Evolutionary conservation across 2,329 filamentous ascomycete species (phyloP).

Genomic region (Penicillium hesseltinei): DNA sequence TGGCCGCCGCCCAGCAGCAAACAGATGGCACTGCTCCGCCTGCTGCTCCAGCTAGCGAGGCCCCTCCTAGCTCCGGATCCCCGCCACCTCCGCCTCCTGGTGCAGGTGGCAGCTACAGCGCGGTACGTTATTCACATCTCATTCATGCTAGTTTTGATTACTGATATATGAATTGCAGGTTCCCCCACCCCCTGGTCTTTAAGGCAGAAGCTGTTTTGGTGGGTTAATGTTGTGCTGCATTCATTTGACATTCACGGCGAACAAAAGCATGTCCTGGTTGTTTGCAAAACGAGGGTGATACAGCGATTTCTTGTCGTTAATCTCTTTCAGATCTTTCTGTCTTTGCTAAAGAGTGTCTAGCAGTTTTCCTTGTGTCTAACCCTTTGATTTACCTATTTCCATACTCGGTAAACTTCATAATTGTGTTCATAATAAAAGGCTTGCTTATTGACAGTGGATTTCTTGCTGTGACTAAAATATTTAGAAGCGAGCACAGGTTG

Average conservation of each 20-base stretch:
- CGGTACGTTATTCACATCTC: conserved; percentile 51
- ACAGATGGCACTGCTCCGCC: conserved; percentile 54
- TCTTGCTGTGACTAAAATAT: not conserved
- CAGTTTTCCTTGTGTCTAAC: conserved; percentile 3
- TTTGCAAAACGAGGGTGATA: conserved; percentile 15
- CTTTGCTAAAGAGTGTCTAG: conserved; percentile 14
- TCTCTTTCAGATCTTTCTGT: conserved; percentile 7
- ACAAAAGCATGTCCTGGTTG: conserved; percentile 10
- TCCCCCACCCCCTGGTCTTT: conserved; percentile 53
- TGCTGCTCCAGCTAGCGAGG: conserved; percentile 55
- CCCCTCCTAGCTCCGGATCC: conserved; percentile 56
- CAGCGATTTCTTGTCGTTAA: conserved; percentile 13
- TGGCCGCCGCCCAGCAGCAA: conserved; percentile 46
- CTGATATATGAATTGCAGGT: conserved; percentile 36
- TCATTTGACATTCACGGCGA: not conserved
- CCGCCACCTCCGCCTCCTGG: conserved; percentile 55
- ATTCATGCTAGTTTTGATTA: not conserved
- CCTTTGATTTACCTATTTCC: not conserved
- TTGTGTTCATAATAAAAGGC: conserved; percentile 8
- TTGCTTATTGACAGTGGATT: conserved; percentile 1
- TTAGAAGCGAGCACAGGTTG: not conserved
- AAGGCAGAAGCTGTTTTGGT: conserved; percentile 4
- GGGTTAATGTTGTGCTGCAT: not conserved
- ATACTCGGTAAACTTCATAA: conserved; percentile 1
- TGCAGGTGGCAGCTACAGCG: conserved; percentile 52